phyloP scores from a whole-genome alignment of 2,329 filamentous ascomycete genomes.

The Cladosporium austrohemisphaericum region DNA sequence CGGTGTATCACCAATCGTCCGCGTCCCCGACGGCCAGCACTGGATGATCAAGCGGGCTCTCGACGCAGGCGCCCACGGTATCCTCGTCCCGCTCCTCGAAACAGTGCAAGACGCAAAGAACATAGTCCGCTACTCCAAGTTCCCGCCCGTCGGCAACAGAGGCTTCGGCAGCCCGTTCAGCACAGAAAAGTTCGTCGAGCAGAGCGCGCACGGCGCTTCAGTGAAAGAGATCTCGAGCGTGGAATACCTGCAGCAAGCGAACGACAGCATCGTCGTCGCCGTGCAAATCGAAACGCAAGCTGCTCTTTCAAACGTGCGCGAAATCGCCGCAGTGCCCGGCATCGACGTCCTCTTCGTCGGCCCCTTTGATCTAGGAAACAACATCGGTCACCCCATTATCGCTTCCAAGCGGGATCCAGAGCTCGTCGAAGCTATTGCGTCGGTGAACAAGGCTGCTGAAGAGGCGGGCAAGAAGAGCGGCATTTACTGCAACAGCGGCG shows the following conservation, averaged over 20 bases:
- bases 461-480: constrained; percentile 52
- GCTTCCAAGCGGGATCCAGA: constrained; percentile 46
- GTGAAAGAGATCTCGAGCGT: constrained; percentile 27
- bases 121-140: constrained; percentile 53
- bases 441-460: constrained; percentile 50
- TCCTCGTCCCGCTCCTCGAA: constrained; percentile 46
- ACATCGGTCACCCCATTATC: constrained; percentile 52
- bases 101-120: constrained; percentile 49
- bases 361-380: constrained; percentile 56
- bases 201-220: constrained; percentile 7
- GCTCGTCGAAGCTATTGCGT: constrained; percentile 49
- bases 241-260: constrained; percentile 55
- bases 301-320: constrained; percentile 40
- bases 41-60: constrained; percentile 62
- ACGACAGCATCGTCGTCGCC: constrained; percentile 50
- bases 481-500: constrained; percentile 53
- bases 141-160: constrained; percentile 52
- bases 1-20: constrained; percentile 43
- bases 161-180: constrained; percentile 56
- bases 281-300: constrained; percentile 46
- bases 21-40: constrained; percentile 53
- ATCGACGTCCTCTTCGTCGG: constrained; percentile 54
- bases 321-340: constrained; percentile 51
- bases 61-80: constrained; percentile 57
- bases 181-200: constrained; percentile 31